Base-by-base conservation (phyloP, 139 green algal species). In the Ettlia oleoabundans region DNA sequence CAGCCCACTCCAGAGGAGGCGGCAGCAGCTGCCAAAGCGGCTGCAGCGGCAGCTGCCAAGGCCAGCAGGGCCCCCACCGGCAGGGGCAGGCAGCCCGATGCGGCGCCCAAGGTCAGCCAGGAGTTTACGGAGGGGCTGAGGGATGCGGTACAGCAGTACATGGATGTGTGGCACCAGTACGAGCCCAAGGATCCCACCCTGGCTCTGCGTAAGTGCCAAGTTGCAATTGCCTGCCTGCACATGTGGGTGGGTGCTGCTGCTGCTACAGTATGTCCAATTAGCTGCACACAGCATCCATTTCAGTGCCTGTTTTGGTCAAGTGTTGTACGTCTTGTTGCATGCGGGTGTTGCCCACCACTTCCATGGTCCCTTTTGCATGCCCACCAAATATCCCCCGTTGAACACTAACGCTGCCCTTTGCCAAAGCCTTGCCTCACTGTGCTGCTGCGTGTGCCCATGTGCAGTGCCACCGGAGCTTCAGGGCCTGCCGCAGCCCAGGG, bases 131-230 rank as follows among this genome's bases (percentile, higher is more conserved):
- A 85, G 3, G 82, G 88, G 66, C 90, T 98, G 32, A 90, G 95
- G 76, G 84, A 84, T 3, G 86, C 86, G 3, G 89, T 98, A 21
- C 84, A 94, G 66, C 85, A 93, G 79, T 98, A 94, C 75, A 86
- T 93, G 40, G 88, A 85, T 43, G 93, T 92, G 76, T 97, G 94
- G 94, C 92, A 97, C 79, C 87, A 90, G 35, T 76, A 84, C 24
- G 55, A 84, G n/a, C 63, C 84, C 55, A 30, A 7, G 10, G 75
- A 81, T 38, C 75, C 75, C 4, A 33, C 55, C 37, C 38, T 58
- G 28, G 58, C 75, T 4, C 41, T 53, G 15, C 53, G 43, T 78
- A 33, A 78, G 72, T 64, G 2, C 13, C 47, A n/a, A 58, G 47
- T 58, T 58, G 47, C 47, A 15, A n/a, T n/a, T n/a, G n/a, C n/a